Percentiles rank a stretch among this genome's conserved stretches.
Evolutionary conservation across 768 basidiomycete genomes (phyloP).

Genomic region (Strobilomyces dryophilus): DNA sequence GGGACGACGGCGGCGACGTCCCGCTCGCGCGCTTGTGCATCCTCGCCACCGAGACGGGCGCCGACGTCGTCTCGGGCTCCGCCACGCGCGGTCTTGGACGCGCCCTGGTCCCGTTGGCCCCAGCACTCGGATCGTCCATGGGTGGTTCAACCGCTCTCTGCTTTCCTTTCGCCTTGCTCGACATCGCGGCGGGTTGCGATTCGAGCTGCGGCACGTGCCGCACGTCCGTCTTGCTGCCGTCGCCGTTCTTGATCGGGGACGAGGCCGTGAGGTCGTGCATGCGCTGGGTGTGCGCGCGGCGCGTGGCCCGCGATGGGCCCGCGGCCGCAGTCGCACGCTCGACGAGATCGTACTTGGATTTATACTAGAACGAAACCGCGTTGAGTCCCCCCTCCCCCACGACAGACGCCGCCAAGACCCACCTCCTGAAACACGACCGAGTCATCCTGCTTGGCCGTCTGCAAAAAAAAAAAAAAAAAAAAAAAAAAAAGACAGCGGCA

Average conservation of each 20-base stretch:
- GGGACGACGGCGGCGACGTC: constrained; percentile 18
- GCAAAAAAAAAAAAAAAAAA: not conserved
- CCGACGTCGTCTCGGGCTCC: constrained; percentile 4
- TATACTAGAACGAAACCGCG: constrained; percentile 41
- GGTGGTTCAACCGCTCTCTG: constrained; percentile 25
- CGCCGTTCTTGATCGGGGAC: constrained; percentile 14
- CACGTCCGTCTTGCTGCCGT: constrained; percentile 10
- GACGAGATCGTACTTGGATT: constrained; percentile 58
- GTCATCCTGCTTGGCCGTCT: constrained; percentile 73
- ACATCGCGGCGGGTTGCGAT: constrained; percentile 7
- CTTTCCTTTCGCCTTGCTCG: constrained; percentile 31
- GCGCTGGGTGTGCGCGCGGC: constrained; percentile 53
- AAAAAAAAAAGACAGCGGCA: too few species aligned
- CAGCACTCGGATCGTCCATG: constrained; percentile 8
- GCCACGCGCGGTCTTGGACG: constrained; percentile 7
- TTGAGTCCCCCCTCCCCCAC: not conserved
- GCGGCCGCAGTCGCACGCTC: constrained; percentile 39
- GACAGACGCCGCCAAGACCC: constrained; percentile 20
- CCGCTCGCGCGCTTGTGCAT: constrained; percentile 27
- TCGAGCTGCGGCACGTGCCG: constrained; percentile 6
- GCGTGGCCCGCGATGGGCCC: constrained; percentile 56
- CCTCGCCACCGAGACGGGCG: constrained; percentile 6
- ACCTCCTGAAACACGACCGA: constrained; percentile 74
- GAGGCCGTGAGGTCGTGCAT: constrained; percentile 39
- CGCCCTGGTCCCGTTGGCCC: constrained; percentile 10